A percentile compares a stretch with the other conserved stretches of the same genome.
phyloP scores from a whole-genome alignment of 2,329 filamentous ascomycete genomes.

The Aureobasidium sp. region DNA sequence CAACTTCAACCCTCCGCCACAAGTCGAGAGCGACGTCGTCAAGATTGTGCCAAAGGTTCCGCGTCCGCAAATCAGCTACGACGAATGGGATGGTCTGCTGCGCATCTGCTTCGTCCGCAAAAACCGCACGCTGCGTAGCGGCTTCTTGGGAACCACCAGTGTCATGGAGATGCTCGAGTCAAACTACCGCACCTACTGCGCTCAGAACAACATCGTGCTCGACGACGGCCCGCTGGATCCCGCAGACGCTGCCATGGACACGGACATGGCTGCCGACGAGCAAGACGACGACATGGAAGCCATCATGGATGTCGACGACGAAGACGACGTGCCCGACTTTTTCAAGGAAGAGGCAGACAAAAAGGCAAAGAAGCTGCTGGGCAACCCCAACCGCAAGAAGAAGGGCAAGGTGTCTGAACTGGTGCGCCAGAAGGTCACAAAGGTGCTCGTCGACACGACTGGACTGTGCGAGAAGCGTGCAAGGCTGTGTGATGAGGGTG shows the following conservation, averaged over 20 bases:
- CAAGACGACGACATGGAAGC: slow-evolving; percentile 41
- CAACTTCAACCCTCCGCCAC: slow-evolving; percentile 92
- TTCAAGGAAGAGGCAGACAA: slow-evolving; percentile 60
- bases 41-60: slow-evolving; percentile 82
- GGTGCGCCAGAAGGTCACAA: slow-evolving; percentile 79
- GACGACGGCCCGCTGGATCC: slow-evolving; percentile 55
- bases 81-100: slow-evolving; percentile 89
- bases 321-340: slow-evolving; percentile 72
- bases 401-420: slow-evolving; percentile 74
- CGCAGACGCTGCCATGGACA: slow-evolving; percentile 39
- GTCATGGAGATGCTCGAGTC: slow-evolving; percentile 75
- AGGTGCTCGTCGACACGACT: slow-evolving; percentile 75
- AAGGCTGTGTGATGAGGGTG: slow-evolving; percentile 83
- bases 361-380: slow-evolving; percentile 48
- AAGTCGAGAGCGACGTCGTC: slow-evolving; percentile 87
- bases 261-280: slow-evolving; percentile 35
- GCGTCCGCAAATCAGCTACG: slow-evolving; percentile 80
- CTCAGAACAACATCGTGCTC: slow-evolving; percentile 71
- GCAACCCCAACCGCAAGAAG: slow-evolving; percentile 56
- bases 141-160: slow-evolving; percentile 72
- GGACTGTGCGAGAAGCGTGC: slow-evolving; percentile 73
- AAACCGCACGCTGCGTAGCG: slow-evolving; percentile 81
- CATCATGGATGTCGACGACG: slow-evolving; percentile 50
- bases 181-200: slow-evolving; percentile 87
- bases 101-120: slow-evolving; percentile 77